Percentiles rank a stretch among this genome's conserved stretches.
These are phyloP conservation scores for Clarireedia paspali DNA, from an alignment of 2,329 filamentous ascomycete species.

Conservation along the genomic window DNA sequence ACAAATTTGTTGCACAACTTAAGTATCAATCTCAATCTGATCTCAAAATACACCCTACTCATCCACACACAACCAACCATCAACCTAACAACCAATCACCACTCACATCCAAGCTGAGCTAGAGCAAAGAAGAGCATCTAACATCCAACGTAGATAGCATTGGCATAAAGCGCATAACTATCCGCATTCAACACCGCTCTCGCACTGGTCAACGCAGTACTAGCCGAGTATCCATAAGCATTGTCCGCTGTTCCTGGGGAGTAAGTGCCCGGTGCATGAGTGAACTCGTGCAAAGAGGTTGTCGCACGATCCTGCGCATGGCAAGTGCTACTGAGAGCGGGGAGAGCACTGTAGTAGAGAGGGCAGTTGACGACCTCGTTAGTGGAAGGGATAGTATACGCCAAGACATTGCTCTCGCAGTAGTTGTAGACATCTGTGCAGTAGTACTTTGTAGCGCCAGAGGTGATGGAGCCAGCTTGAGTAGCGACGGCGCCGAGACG, in stretches of 20 bases:
- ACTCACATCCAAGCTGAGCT: no score
- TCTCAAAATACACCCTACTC: no score
- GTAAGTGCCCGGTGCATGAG: conserved; percentile 48
- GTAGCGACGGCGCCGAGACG: conserved; percentile 43
- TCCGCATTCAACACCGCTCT: conserved; percentile 59
- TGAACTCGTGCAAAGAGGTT: conserved; percentile 58
- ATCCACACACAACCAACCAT: no score
- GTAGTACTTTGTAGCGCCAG: conserved; percentile 45
- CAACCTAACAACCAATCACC: no score
- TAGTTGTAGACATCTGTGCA: conserved; percentile 49
- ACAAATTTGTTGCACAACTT: no score
- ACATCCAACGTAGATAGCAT: conserved; percentile 1
- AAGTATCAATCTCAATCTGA: no score
- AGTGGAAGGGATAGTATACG: conserved; percentile 49
- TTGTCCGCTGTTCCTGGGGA: conserved; percentile 51
- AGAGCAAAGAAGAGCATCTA: not conserved
- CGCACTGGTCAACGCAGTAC: conserved; percentile 35
- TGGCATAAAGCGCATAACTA: conserved; percentile 27
- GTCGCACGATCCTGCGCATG: conserved; percentile 59
- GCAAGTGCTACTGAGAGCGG: conserved; percentile 42
- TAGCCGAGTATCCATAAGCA: conserved; percentile 48
- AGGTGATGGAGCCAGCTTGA: conserved; percentile 45
- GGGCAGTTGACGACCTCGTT: conserved; percentile 56
- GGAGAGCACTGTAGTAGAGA: conserved; percentile 48
- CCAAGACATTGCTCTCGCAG: conserved; percentile 45